Conservation (phyloP, 129 eudicot species). For the Daucus carota region DH1_v3.0 NC_030383.2:46970001-46970500, state of each 20-base stretch:
- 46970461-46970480: not conserved
- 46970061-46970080: not conserved
- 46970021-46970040: not conserved
- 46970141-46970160: not conserved
- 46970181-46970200: not conserved
- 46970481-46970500: not conserved
- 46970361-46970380: not conserved
- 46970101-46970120: no score
- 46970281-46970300: not conserved
- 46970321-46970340: not conserved
- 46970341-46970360: not conserved
- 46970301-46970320: not conserved
- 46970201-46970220: not conserved
- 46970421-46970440: not conserved
- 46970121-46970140: not conserved
- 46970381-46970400: not conserved
- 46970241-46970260: not conserved
- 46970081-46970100: not conserved
- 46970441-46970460: not conserved
- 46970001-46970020: not conserved
- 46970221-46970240: not conserved
- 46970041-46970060: not conserved
- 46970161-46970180: not conserved
- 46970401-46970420: not conserved
- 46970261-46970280: not conserved